These are phyloP conservation scores for Yarrowia deformans DNA, from an alignment of 805 yeast genomes.

Conservation along the genomic window DNA sequence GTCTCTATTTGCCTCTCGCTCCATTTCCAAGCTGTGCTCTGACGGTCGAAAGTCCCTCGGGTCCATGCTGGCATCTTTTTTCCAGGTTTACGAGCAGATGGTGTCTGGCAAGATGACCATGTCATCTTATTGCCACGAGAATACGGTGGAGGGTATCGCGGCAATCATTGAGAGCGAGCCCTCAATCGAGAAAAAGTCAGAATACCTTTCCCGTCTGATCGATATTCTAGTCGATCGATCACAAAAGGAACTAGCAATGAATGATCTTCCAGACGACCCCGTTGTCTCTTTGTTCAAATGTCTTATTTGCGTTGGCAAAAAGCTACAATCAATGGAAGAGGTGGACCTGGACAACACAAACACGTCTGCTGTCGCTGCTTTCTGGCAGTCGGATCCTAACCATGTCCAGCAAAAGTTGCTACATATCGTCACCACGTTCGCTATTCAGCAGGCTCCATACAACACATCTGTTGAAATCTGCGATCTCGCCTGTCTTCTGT, in stretches of 20 bases:
- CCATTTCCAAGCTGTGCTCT: conserved; percentile 59
- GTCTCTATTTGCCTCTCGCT: conserved; percentile 58
- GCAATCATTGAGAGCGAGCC: conserved; percentile 47
- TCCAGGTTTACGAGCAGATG: conserved; percentile 46
- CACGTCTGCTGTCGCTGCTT: conserved; percentile 22
- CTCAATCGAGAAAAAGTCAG: conserved; percentile 46
- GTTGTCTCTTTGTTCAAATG: conserved; percentile 67
- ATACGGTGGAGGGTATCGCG: conserved; percentile 50
- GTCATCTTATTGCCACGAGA: conserved; percentile 44
- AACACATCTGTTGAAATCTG: conserved; percentile 59
- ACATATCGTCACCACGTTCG: conserved; percentile 54
- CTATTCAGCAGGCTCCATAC: conserved; percentile 53
- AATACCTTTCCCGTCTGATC: conserved; percentile 51
- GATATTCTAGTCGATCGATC: conserved; percentile 41
- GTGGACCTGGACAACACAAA: conserved; percentile 49
- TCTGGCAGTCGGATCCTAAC: conserved; percentile 48
- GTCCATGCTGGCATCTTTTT: conserved; percentile 46
- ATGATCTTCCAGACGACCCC: conserved; percentile 36
- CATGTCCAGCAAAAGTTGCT: conserved; percentile 55
- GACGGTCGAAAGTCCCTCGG: conserved; percentile 46
- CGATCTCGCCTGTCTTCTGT: conserved; percentile 68
- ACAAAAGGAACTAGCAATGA: conserved; percentile 34
- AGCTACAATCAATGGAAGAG: conserved; percentile 67
- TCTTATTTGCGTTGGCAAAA: conserved; percentile 74
- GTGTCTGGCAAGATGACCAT: conserved; percentile 18